Conservation (phyloP, 306 rosid species). For the Canavalia gladiata region DNA sequence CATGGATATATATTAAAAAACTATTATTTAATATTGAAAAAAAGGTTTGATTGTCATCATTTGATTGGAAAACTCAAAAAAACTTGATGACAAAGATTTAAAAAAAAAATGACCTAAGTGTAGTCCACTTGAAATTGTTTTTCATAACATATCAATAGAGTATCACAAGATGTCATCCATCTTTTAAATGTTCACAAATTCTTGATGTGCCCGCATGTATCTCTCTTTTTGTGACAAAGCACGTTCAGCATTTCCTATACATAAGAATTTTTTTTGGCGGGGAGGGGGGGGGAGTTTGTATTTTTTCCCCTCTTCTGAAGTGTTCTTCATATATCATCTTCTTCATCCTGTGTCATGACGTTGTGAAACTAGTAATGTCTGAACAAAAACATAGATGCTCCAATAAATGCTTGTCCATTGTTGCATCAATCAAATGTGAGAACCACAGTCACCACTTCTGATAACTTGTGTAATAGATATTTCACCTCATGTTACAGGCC, state of each 20-base stretch:
- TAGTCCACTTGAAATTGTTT: too few species aligned
- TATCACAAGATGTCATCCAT: background rate
- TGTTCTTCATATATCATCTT: background rate
- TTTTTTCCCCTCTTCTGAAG: too few species aligned
- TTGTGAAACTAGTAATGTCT: background rate
- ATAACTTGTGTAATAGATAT: slow-evolving; percentile 1
- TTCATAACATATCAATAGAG: too few species aligned
- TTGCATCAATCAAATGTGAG: slow-evolving; percentile 10
- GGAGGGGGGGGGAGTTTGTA: too few species aligned
- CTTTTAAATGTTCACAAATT: background rate
- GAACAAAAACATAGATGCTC: background rate
- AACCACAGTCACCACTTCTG: slow-evolving; percentile 23
- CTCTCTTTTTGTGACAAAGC: background rate
- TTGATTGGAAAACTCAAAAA: too few species aligned
- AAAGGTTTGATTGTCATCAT: too few species aligned
- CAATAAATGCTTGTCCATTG: background rate
- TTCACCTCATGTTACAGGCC: slow-evolving; percentile 38
- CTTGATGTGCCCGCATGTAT: background rate
- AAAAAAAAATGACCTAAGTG: too few species aligned
- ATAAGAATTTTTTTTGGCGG: too few species aligned
- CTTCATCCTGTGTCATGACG: background rate
- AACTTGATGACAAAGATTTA: too few species aligned
- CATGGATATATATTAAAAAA: too few species aligned
- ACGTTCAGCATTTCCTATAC: too few species aligned
- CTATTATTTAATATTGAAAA: too few species aligned